Percentiles rank a stretch among this genome's conserved stretches.
Evolutionary conservation across 257 asterid genomes (phyloP).

Genomic region (Jacaranda mimosifolia): DNA sequence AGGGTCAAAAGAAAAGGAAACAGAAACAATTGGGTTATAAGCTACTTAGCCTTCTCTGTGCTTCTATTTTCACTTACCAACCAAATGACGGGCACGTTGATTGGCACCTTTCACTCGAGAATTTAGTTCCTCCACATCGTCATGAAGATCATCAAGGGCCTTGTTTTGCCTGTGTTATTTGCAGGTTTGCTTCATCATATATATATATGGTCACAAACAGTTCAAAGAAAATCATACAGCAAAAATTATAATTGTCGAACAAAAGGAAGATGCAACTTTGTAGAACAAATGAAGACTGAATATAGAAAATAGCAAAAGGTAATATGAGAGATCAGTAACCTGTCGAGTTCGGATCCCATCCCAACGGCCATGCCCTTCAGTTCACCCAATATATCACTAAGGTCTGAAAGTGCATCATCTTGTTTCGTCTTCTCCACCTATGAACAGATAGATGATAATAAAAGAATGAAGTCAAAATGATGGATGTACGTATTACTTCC

Average conservation of each 20-base stretch:
- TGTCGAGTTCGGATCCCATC: conserved; percentile 85
- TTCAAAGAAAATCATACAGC: neutral
- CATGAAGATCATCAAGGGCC: conserved; percentile 78
- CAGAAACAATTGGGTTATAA: neutral
- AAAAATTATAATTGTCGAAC: neutral
- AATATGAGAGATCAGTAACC: conserved; percentile 40
- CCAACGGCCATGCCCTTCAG: conserved; percentile 91
- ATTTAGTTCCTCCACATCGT: conserved; percentile 82
- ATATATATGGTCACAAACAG: neutral
- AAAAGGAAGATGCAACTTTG: neutral
- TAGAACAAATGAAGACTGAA: neutral
- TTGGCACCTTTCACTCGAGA: conserved; percentile 88
- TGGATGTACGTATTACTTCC: no score
- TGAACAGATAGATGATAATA: neutral
- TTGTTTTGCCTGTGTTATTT: conserved; percentile 77
- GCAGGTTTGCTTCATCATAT: conserved; percentile 17
- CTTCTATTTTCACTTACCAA: conserved; percentile 52
- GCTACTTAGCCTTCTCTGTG: neutral
- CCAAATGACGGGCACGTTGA: conserved; percentile 67
- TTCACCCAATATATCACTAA: conserved; percentile 78
- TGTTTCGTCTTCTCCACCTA: conserved; percentile 89
- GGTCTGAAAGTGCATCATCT: conserved; percentile 81
- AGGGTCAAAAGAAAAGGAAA: neutral
- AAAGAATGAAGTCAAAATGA: neutral
- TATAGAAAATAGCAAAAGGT: no score